Percentiles rank a stretch among this genome's conserved stretches.
These are phyloP conservation scores for Chytriomyces hyalinus DNA, from an alignment of 192 early-diverging fungal species.

Conservation along the genomic window DNA sequence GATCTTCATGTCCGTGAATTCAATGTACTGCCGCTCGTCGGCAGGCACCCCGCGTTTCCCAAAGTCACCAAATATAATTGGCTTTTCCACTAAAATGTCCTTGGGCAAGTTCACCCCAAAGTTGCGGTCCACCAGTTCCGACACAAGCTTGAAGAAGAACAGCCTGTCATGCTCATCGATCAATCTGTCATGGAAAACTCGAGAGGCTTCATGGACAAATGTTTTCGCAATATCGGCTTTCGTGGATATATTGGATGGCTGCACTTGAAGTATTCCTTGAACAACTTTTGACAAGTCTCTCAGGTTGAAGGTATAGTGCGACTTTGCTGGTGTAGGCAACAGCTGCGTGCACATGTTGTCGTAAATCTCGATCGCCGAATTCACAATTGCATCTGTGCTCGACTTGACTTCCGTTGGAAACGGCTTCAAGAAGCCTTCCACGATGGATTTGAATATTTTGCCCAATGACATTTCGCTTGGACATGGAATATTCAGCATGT, in stretches of 20 bases:
- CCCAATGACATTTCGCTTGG: constrained; percentile 57
- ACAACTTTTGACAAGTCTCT: constrained; percentile 65
- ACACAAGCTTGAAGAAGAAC: constrained; percentile 61
- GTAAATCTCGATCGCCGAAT: constrained; percentile 63
- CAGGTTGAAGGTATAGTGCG: constrained; percentile 68
- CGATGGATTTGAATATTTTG: constrained; percentile 61
- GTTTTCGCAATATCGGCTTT: constrained; percentile 59
- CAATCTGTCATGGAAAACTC: constrained; percentile 64
- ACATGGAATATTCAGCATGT: constrained; percentile 60
- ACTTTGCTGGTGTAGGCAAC: constrained; percentile 65
- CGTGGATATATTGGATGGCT: constrained; percentile 42
- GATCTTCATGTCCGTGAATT: constrained; percentile 61
- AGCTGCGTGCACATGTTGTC: constrained; percentile 64
- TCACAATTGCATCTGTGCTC: constrained; percentile 59
- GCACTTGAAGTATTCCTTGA: constrained; percentile 60
- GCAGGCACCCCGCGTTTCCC: constrained; percentile 59
- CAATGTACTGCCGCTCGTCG: constrained; percentile 62
- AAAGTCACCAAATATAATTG: constrained; percentile 68
- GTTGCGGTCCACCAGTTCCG: constrained; percentile 63
- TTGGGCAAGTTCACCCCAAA: constrained; percentile 57
- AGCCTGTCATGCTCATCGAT: constrained; percentile 62
- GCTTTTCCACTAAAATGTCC: constrained; percentile 54
- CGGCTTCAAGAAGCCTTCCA: constrained; percentile 63
- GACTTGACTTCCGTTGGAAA: constrained; percentile 55
- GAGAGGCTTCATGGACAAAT: constrained; percentile 63